These are phyloP conservation scores for Suhomyces terraborum DNA, from an alignment of 1,139 yeast species.

Conservation along the genomic window DNA sequence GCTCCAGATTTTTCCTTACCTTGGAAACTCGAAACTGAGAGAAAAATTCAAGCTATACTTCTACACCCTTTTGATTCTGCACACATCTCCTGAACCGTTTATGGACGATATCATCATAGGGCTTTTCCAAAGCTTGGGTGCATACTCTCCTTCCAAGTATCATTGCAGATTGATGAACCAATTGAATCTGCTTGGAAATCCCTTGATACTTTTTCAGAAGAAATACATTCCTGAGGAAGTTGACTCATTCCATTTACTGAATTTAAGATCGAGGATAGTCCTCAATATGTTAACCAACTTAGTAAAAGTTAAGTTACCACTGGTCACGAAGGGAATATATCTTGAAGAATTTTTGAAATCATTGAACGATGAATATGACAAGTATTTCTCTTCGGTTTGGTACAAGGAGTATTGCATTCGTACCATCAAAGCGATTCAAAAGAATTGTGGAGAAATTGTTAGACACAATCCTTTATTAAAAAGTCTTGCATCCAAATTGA, in stretches of 20 bases:
- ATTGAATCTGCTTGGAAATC: slow-evolving; percentile 23
- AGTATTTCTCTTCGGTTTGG: slow-evolving; percentile 25
- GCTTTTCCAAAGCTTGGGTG: slow-evolving; percentile 28
- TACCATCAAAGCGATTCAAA: slow-evolving; percentile 30
- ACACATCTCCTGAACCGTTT: slow-evolving; percentile 25
- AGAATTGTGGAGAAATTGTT: slow-evolving; percentile 22
- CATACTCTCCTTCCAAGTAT: slow-evolving; percentile 31
- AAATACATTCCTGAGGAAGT: slow-evolving; percentile 23
- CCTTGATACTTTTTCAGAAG: slow-evolving; percentile 22
- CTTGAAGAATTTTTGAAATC: slow-evolving; percentile 28
- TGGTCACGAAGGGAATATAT: slow-evolving; percentile 21
- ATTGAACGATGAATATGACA: slow-evolving; percentile 33
- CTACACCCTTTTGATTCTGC: slow-evolving; percentile 30
- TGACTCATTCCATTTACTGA: slow-evolving; percentile 23
- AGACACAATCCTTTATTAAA: slow-evolving; percentile 21
- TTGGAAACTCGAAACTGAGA: slow-evolving; percentile 44
- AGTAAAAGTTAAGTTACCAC: slow-evolving; percentile 16
- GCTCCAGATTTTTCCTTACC: slow-evolving; percentile 42
- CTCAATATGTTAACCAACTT: slow-evolving; percentile 25
- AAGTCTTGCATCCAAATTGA: slow-evolving; percentile 32
- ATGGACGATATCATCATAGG: slow-evolving; percentile 27
- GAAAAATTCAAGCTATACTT: slow-evolving; percentile 35
- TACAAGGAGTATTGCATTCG: slow-evolving; percentile 35
- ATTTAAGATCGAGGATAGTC: slow-evolving; percentile 26
- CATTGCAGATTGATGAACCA: slow-evolving; percentile 26